Conservation (phyloP, 1,139 yeast genomes). For the Geotrichum macrosporum region DNA sequence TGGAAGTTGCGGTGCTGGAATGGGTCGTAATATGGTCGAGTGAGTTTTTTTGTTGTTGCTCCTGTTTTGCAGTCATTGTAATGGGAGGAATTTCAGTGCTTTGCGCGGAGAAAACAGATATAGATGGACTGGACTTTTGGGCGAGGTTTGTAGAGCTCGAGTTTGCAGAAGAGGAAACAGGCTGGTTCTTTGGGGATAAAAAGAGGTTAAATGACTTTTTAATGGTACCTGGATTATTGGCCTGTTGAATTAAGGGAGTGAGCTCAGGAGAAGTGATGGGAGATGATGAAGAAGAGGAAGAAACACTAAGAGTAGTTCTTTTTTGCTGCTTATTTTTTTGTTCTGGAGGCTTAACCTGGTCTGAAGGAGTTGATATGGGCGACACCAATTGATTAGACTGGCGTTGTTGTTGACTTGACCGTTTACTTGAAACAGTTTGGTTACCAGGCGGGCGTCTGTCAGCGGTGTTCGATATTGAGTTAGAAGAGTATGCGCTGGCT, state of each 20-base stretch:
- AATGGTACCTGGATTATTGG: background rate
- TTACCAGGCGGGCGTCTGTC: constrained; percentile 2
- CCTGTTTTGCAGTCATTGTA: constrained; percentile 3
- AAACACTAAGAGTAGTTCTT: background rate
- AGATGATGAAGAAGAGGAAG: constrained; percentile 2
- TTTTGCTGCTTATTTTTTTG: background rate
- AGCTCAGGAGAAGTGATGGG: constrained; percentile 4
- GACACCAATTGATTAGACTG: too few relatives aligned
- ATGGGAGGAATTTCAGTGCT: constrained; percentile 17
- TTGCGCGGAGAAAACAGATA: constrained; percentile 10
- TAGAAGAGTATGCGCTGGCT: background rate
- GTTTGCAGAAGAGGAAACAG: background rate
- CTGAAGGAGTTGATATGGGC: too few relatives aligned
- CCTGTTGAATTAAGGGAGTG: too few relatives aligned
- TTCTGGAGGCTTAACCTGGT: background rate
- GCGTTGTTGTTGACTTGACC: constrained; percentile 2
- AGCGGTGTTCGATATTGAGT: constrained; percentile 1
- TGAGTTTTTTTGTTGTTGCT: background rate
- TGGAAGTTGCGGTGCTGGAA: background rate
- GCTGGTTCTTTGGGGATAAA: background rate
- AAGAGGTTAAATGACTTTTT: background rate
- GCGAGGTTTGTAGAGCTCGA: background rate
- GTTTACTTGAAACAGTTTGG: background rate
- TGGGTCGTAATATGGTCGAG: constrained; percentile 6
- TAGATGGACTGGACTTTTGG: background rate